Conservation (phyloP, 257 asterid species). For the Misopates orontium region DNA sequence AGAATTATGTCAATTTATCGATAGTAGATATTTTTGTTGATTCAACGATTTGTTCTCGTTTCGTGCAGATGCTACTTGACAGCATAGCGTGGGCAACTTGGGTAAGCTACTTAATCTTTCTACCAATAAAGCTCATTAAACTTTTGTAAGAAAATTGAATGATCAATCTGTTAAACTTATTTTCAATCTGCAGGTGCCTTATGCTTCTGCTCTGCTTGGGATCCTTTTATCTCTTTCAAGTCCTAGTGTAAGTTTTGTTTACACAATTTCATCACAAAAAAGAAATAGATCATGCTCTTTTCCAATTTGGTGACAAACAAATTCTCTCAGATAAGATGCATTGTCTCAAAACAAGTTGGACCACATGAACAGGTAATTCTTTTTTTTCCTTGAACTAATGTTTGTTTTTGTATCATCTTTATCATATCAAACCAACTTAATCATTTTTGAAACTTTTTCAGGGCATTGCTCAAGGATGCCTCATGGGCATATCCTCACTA, state of each 20-base stretch:
- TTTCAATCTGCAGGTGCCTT: constrained; percentile 57
- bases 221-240: constrained; percentile 55
- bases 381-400: too few species aligned
- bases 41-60: constrained; percentile 2
- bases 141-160: background rate
- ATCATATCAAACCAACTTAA: too few species aligned
- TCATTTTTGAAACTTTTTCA: too few species aligned
- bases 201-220: constrained; percentile 59
- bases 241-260: constrained; percentile 80
- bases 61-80: constrained; percentile 67
- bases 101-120: constrained; percentile 38
- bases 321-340: constrained; percentile 71
- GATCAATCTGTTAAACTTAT: too few species aligned
- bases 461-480: constrained; percentile 56
- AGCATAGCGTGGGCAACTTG: constrained; percentile 77
- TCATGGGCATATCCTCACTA: constrained; percentile 26
- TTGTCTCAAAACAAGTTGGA: constrained; percentile 77
- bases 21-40: too few species aligned
- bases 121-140: too few species aligned
- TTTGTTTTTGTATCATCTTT: too few species aligned
- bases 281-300: too few species aligned
- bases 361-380: constrained; percentile 72
- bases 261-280: too few species aligned
- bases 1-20: too few species aligned
- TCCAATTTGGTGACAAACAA: too few species aligned